phyloP scores from a whole-genome alignment of 78 protist genomes.

The Dictyostelium intermedium region DNA sequence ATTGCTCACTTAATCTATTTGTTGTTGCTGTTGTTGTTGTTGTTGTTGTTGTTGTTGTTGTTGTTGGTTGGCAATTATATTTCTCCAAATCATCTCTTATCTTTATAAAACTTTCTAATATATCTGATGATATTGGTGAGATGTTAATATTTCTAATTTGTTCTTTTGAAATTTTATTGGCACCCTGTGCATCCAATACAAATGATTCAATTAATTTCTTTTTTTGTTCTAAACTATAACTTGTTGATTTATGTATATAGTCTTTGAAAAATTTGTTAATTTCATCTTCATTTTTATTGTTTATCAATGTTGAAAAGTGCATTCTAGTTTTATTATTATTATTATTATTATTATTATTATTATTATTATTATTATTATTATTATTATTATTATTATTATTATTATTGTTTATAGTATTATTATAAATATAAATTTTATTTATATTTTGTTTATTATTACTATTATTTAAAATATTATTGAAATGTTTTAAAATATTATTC shows the following conservation, averaged over 20 bases:
- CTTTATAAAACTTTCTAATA: background rate
- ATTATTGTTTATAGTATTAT: no score
- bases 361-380: background rate
- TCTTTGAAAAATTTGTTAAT: conserved; percentile 7
- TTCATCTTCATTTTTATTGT: background rate
- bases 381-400: no score
- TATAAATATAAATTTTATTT: background rate
- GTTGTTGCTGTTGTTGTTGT: background rate
- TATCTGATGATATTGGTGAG: background rate
- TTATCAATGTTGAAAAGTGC: background rate
- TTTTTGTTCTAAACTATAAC: background rate
- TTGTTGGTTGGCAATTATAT: background rate
- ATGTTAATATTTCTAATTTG: background rate
- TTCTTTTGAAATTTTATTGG: background rate
- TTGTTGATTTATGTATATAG: background rate
- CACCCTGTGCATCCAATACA: background rate
- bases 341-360: background rate
- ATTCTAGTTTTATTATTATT: background rate
- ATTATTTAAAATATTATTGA: background rate
- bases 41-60: background rate
- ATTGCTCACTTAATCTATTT: background rate
- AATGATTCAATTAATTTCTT: background rate
- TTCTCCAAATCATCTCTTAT: conserved; percentile 18
- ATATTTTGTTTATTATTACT: background rate
- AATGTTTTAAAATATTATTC: background rate